A percentile compares a stretch with the other conserved stretches of the same genome.
Evolutionary conservation across 1,284 basidiomycete genomes (phyloP).

Genomic region (Quambalaria eucalypti): DNA sequence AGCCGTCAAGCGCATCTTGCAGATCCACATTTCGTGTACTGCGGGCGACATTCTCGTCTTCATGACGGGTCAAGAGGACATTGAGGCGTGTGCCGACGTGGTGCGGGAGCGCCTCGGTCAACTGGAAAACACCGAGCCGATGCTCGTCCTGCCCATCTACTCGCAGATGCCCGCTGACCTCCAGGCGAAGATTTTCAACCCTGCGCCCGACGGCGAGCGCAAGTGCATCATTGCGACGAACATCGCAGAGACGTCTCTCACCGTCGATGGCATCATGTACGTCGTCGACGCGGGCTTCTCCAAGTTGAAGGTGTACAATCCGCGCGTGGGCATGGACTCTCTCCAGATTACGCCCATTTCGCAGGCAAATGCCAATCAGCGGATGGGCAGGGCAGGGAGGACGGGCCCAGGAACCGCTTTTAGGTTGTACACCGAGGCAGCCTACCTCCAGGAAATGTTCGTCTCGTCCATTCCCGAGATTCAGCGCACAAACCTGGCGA

Average conservation of each 20-base stretch:
- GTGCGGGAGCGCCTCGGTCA: conserved; percentile 73
- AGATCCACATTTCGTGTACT: conserved; percentile 89
- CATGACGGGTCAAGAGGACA: conserved; percentile 99
- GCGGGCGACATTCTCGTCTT: conserved; percentile 94
- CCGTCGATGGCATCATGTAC: conserved; percentile 97
- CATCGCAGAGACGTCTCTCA: conserved; percentile 94
- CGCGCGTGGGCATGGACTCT: conserved; percentile 97
- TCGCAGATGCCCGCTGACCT: conserved; percentile 99
- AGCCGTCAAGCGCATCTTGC: conserved; percentile 91
- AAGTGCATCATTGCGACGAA: conserved; percentile 96
- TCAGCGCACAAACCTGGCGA: conserved; percentile 90
- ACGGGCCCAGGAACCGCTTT: conserved; percentile 82
- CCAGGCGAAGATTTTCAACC: conserved; percentile 94
- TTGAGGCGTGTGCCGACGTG: conserved; percentile 55
- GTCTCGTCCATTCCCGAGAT: conserved; percentile 96
- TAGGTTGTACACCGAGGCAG: conserved; percentile 92
- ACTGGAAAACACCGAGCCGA: conserved; percentile 73
- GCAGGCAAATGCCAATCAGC: conserved; percentile 91
- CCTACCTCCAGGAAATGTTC: conserved; percentile 89
- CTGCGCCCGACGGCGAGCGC: conserved; percentile 82
- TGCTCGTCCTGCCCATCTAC: conserved; percentile 90
- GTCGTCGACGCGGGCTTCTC: conserved; percentile 97
- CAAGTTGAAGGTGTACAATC: conserved; percentile 96
- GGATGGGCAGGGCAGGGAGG: conserved; percentile 88
- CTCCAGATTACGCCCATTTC: conserved; percentile 91